Evolutionary conservation across 306 rosid species (phyloP), one percentile per base, ranked within the genome.

Genomic region (Morella rubra): DNA sequence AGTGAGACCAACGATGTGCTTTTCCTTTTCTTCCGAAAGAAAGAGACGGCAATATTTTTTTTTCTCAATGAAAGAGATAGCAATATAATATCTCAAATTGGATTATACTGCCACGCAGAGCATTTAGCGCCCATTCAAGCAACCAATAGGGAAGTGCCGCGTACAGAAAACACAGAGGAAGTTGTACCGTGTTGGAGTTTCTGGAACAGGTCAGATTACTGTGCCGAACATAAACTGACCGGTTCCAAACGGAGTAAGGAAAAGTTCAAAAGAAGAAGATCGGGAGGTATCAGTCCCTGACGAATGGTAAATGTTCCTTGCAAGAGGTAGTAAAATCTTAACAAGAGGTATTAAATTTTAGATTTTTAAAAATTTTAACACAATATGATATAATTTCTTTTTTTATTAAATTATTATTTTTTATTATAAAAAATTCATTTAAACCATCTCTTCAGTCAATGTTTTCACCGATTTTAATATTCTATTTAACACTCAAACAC

Each of bases 151-250:
- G 27, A 9, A 7, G 15, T 41, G 13, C 24, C 49, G 42, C 71
- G 71, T 14, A 11, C 42, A 42, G 24, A 20, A 66, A 4, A 41
- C 22, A 7, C 13, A 42, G 27, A 12, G 18, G 15, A n/a, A 18
- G 22, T 42, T 66, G 83, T 80, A 82, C 58, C 88, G 72, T 44
- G 55, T 37, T 77, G 59, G 42, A 83, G 89, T 72, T 80, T 86
- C 85, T 45, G 50, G 5, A 2, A 9, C 16, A 3, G 40, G 59
- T 37, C 27, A 49, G 19, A 51, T 37, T 61, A 45, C 7, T 4
- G 37, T 5, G 4, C 27, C 27, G 13, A 18, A 32, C 40, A 11
- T 15, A 24, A 16, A 52, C 18, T 42, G 73, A 44, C 80, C 14
- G 18, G 9, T 41, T 76, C 59, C 51, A 15, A n/a, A 3, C 53